Percentiles rank a stretch among this genome's conserved stretches.
phyloP scores from a whole-genome alignment of 1,284 basidiomycete genomes.

The Boletus calvinii region DNA sequence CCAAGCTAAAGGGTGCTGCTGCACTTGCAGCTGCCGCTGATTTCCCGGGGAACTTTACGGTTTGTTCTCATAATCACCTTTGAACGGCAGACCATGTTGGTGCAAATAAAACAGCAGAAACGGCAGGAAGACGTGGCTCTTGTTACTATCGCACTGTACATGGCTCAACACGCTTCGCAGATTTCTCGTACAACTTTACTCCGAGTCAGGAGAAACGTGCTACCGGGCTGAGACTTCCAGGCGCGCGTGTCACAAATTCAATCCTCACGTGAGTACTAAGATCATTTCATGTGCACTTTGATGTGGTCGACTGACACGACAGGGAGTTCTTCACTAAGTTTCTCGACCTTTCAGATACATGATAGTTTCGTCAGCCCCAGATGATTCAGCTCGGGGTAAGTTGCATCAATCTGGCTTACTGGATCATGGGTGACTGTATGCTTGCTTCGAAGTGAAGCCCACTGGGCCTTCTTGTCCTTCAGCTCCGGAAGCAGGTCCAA shows the following conservation, averaged over 20 bases:
- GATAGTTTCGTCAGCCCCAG: not conserved
- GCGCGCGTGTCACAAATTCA: not conserved
- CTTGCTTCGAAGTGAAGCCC: not conserved
- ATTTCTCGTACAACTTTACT: not conserved
- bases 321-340: not conserved
- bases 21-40: slow-evolving; percentile 12
- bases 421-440: not conserved
- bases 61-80: not conserved
- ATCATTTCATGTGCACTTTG: not conserved
- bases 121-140: not conserved
- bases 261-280: not conserved
- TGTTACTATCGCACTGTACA: not conserved
- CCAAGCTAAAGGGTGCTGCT: slow-evolving; percentile 17
- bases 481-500: not conserved
- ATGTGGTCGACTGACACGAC: not conserved
- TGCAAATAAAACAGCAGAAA: not conserved
- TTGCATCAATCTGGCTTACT: not conserved
- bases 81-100: too few relatives aligned
- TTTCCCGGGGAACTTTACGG: slow-evolving; percentile 18
- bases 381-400: not conserved
- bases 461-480: not conserved
- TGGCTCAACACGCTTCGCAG: not conserved
- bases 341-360: not conserved
- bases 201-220: not conserved
- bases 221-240: not conserved